Conservation (phyloP, 805 yeast species). For the Candida coleopterorum region DNA sequence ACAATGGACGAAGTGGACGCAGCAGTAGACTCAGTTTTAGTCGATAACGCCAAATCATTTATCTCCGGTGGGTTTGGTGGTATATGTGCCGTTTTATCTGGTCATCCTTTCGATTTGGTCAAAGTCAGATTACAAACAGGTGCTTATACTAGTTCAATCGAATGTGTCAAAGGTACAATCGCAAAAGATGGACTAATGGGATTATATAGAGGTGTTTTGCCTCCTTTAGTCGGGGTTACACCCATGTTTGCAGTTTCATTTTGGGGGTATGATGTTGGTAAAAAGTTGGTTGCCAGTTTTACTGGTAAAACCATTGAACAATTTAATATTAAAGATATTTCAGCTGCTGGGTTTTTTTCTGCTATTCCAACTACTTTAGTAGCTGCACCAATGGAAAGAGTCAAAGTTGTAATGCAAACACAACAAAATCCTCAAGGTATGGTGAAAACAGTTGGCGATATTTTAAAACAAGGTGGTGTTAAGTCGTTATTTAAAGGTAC, state of each 20-base stretch:
- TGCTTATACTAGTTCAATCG: constrained; percentile 55
- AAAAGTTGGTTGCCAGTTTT: constrained; percentile 55
- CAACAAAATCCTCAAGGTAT: constrained; percentile 50
- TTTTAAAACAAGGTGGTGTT: constrained; percentile 77
- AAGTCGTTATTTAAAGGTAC: constrained; percentile 87
- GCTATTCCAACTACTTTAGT: constrained; percentile 93
- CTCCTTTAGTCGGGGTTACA: constrained; percentile 94
- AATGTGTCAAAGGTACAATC: constrained; percentile 67
- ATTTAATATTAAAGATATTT: constrained; percentile 64
- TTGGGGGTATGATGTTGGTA: constrained; percentile 97
- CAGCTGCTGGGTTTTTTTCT: constrained; percentile 89
- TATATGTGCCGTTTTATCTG: constrained; percentile 88
- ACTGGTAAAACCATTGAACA: constrained; percentile 34
- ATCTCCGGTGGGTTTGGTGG: constrained; percentile 97
- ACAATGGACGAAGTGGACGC: constrained; percentile 43
- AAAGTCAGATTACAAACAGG: constrained; percentile 91
- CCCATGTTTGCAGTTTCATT: constrained; percentile 98
- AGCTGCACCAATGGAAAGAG: constrained; percentile 97
- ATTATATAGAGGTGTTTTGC: constrained; percentile 87
- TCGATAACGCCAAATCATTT: constrained; percentile 82
- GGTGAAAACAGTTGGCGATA: constrained; percentile 57
- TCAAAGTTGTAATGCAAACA: constrained; percentile 88
- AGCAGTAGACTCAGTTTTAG: constrained; percentile 40
- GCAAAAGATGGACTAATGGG: constrained; percentile 74
- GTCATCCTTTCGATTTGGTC: constrained; percentile 93